A percentile compares a stretch with the other conserved stretches of the same genome.
phyloP scores from a whole-genome alignment of 2,329 filamentous ascomycete genomes.

The Talaromyces funiculosus region DNA sequence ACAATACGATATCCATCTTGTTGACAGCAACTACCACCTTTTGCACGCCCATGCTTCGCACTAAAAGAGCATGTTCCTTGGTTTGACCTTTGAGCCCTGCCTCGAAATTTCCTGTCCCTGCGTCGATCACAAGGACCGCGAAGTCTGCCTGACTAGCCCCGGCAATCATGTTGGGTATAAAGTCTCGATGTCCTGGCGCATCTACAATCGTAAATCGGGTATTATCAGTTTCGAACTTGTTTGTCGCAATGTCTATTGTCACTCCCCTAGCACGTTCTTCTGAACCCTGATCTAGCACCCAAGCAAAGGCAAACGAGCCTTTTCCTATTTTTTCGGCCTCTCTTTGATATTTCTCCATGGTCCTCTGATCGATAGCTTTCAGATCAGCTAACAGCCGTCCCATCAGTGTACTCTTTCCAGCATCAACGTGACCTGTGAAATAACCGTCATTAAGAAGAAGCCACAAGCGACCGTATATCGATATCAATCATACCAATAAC shows the following conservation, averaged over 20 bases:
- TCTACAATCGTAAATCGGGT: slow-evolving; percentile 92
- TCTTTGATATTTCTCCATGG: slow-evolving; percentile 78
- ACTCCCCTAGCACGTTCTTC: slow-evolving; percentile 88
- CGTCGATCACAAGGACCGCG: slow-evolving; percentile 88
- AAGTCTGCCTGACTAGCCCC: slow-evolving; percentile 95
- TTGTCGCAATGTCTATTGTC: slow-evolving; percentile 94
- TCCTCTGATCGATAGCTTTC: slow-evolving; percentile 79
- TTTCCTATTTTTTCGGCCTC: slow-evolving; percentile 92
- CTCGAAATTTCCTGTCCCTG: slow-evolving; percentile 85
- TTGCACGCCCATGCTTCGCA: slow-evolving; percentile 85
- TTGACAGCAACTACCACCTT: slow-evolving; percentile 87
- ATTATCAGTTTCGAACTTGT: slow-evolving; percentile 83
- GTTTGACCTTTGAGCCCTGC: slow-evolving; percentile 91
- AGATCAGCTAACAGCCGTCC: slow-evolving; percentile 86
- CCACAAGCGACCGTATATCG: slow-evolving; percentile 12
- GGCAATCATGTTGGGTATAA: slow-evolving; percentile 98
- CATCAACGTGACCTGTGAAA: slow-evolving; percentile 80
- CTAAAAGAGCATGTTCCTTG: slow-evolving; percentile 82
- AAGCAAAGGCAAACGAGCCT: slow-evolving; percentile 90
- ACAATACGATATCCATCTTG: slow-evolving; percentile 82
- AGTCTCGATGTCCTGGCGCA: slow-evolving; percentile 89
- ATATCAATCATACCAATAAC: slow-evolving; percentile 66
- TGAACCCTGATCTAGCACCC: slow-evolving; percentile 88
- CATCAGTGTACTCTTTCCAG: slow-evolving; percentile 97
- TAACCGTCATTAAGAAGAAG: slow-evolving; percentile 19